These are phyloP conservation scores for Mrakia gelida DNA, from an alignment of 768 basidiomycete genomes.

Conservation along the genomic window DNA sequence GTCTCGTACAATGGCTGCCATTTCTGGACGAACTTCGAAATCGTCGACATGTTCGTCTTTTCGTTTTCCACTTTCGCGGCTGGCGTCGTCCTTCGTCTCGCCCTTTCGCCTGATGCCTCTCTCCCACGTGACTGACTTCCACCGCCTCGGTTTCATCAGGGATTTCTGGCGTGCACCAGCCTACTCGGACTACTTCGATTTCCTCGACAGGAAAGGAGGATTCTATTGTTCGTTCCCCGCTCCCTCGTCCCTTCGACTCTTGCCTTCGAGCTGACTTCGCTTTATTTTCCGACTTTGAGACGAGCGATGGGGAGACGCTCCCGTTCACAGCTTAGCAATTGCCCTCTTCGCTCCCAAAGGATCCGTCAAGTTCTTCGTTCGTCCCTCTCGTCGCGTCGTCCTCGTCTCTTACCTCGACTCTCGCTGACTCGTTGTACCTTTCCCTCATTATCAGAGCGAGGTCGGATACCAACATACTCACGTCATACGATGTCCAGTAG, in stretches of 20 bases:
- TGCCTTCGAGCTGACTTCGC: neutral
- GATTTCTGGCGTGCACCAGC: slow-evolving; percentile 72
- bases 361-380: slow-evolving; percentile 39
- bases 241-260: neutral
- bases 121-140: too few species aligned
- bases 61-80: neutral
- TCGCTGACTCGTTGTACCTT: neutral
- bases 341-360: slow-evolving; percentile 82
- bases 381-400: neutral
- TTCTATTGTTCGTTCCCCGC: slow-evolving; percentile 1
- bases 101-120: too few species aligned
- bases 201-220: slow-evolving; percentile 15
- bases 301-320: slow-evolving; percentile 76
- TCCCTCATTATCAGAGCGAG: slow-evolving; percentile 2
- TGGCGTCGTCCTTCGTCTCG: too few species aligned
- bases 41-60: slow-evolving; percentile 55
- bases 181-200: slow-evolving; percentile 76
- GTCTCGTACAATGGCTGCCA: slow-evolving; percentile 53
- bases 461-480: slow-evolving; percentile 21
- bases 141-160: neutral
- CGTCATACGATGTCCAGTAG: slow-evolving; percentile 25
- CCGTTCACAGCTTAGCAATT: slow-evolving; percentile 82
- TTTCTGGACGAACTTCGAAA: slow-evolving; percentile 96
- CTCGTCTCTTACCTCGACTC: neutral
- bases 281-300: slow-evolving; percentile 59